Evolutionary conservation across 179 eudicot genomes (phyloP).

Genomic region (Silene vulgaris): DNA sequence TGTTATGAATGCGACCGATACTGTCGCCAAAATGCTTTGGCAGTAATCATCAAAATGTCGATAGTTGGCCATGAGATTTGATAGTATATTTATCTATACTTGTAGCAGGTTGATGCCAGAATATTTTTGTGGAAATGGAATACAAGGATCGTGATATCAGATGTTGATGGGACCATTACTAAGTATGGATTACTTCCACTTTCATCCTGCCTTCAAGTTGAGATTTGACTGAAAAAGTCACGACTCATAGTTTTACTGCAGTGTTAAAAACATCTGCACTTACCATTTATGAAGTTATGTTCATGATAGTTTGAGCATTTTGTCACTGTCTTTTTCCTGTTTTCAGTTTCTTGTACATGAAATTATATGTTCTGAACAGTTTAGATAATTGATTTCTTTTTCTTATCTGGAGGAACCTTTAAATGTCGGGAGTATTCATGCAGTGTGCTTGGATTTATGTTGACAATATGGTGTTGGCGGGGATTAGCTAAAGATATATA

Average conservation of each 20-base stretch:
- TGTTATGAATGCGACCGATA: not conserved
- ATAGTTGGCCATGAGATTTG: not conserved
- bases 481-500: too few relatives aligned
- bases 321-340: not conserved
- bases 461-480: not conserved
- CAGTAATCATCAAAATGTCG: not conserved
- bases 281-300: not conserved
- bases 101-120: slow-evolving; percentile 76
- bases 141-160: slow-evolving; percentile 81
- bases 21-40: not conserved
- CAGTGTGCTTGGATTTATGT: not conserved
- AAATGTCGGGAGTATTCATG: not conserved
- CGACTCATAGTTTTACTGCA: not conserved
- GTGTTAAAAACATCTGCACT: not conserved
- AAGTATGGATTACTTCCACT: slow-evolving; percentile 42
- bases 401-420: slow-evolving; percentile 4
- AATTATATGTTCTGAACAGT: not conserved
- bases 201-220: slow-evolving; percentile 5
- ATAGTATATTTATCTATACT: not conserved
- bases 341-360: not conserved
- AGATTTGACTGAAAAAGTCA: not conserved
- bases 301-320: not conserved
- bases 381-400: slow-evolving; percentile 4
- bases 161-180: slow-evolving; percentile 98
- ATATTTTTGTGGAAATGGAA: slow-evolving; percentile 95